Base-by-base conservation (phyloP, 2,329 filamentous ascomycete species). In the Colletotrichum liriopes region DNA sequence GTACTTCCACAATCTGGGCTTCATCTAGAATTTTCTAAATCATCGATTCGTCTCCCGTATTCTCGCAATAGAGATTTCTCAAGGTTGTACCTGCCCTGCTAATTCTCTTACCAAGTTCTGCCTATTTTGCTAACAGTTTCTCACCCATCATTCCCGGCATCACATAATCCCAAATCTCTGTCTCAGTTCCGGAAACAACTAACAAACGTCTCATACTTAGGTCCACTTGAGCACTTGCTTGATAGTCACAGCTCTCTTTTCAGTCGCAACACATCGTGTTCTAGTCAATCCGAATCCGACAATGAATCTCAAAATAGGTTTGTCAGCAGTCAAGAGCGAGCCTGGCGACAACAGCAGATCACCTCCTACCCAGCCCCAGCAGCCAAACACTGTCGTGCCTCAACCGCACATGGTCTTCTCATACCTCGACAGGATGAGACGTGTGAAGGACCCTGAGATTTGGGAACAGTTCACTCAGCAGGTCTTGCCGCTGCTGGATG, bases 401-500 rank as follows among this genome's bases (percentile, higher is more conserved):
- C 32, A 14, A 11, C 1, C 23, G 2, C 32, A 61, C 16, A 23
- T 54, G 32, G 29, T 23, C 2, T 68, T 72, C 20, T 63, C 69
- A 1, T 35, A 68, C 14, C 52, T 39, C 2, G 5, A 32, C 8
- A 63, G 41, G 14, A 49, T 68, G n/a, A 39, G 41, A 18, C 16
- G 8, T 6, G 26, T 52, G 18, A 52, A 39, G 18, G 45, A 68
- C 18, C 69, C 65, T 0, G 47, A 54, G 12, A 23, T 54, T 9
- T 72, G 69, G 69, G 58, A 72, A 23, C 2, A 32, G 8, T 56
- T 59, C 5, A 47, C 35, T 4, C 37, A 12, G 9, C 52, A 23
- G 7, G 16, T 55, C 12, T 18, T 68, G 16, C 69, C 69, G 1
- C 18, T 68, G 3, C 32, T 72, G 8, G 65, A 72, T 37, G 16